These are phyloP conservation scores for Quercus cerris DNA, from an alignment of 306 rosid genomes.

Conservation along the genomic window DNA sequence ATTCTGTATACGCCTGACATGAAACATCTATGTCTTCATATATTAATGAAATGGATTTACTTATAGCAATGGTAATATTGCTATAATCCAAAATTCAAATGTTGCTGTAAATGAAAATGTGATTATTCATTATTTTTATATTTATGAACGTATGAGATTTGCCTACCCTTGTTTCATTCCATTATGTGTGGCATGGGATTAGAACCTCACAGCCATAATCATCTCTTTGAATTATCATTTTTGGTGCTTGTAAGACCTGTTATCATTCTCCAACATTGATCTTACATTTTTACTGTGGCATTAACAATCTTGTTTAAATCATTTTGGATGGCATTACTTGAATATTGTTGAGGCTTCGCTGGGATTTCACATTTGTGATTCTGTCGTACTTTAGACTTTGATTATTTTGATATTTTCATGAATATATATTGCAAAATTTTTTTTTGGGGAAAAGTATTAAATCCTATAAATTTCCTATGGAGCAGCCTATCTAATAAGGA, in stretches of 20 bases:
- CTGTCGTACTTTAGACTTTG: background rate
- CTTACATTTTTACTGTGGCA: background rate
- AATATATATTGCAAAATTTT: background rate
- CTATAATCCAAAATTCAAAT: background rate
- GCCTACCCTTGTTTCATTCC: background rate
- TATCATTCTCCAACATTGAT: background rate
- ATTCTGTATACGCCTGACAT: background rate
- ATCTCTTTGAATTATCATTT: background rate
- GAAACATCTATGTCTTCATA: background rate
- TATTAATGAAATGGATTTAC: background rate
- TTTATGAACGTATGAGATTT: background rate
- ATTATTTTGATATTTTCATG: background rate
- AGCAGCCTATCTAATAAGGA: background rate
- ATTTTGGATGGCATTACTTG: background rate
- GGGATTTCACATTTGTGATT: background rate
- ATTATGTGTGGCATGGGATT: background rate
- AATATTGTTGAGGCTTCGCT: background rate
- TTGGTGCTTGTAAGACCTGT: background rate
- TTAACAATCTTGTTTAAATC: background rate
- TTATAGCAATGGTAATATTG: background rate
- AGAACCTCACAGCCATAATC: background rate
- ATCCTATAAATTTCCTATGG: background rate
- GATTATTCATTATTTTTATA: background rate
- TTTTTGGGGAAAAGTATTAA: background rate
- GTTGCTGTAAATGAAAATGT: background rate